Base-by-base conservation (phyloP, 2,329 filamentous ascomycete genomes). In the Amylocarpus encephaloides region DNA sequence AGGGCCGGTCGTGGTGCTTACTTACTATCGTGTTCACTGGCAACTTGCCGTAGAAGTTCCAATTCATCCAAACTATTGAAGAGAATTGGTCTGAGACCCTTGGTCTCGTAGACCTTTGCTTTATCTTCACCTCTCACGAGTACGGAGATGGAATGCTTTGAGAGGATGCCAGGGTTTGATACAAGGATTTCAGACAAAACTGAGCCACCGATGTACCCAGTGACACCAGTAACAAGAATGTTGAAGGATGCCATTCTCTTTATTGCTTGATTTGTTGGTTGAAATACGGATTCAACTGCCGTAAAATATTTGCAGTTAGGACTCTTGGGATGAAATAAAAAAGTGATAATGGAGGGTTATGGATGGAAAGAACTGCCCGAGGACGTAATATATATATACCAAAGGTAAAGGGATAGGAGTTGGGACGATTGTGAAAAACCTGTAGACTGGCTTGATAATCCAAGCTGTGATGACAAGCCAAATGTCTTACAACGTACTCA, bases 21-120 rank as follows among this genome's bases (percentile, higher is more conserved):
- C 42, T 42, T 56, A 57, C 57, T 43, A 42, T 60, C 60, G 52
- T 58, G 55, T 19, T 58, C 48, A 33, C 57, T 53, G 1, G 56
- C 57, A 19, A 53, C 46, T 41, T 52, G 41, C 22, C 35, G 19
- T 30, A 62, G 44, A 13, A 56, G 11, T 2, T 57, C 50, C 2
- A 40, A 49, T 6, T 58, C 48, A 35, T 60, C 56, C 5, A 60
- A 45, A 15, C 48, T 50, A 2, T 47, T 50, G 40, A 59, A 62
- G 3, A 57, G 35, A 30, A 60, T 47, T 12, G 52, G 32, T 3
- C 42, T 53, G 5, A 62, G 34, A 10, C 57, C 54, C 9, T 54
- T 50, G 6, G 43, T 40, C 6, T 49, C 38, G 12, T 56, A 46
- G 1, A 49, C 22, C n/a, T 49, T 45, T 29, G 48, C 53, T 41